phyloP scores from a whole-genome alignment of 108 stramenopile species.

The Mediolabrus comicus region DNA sequence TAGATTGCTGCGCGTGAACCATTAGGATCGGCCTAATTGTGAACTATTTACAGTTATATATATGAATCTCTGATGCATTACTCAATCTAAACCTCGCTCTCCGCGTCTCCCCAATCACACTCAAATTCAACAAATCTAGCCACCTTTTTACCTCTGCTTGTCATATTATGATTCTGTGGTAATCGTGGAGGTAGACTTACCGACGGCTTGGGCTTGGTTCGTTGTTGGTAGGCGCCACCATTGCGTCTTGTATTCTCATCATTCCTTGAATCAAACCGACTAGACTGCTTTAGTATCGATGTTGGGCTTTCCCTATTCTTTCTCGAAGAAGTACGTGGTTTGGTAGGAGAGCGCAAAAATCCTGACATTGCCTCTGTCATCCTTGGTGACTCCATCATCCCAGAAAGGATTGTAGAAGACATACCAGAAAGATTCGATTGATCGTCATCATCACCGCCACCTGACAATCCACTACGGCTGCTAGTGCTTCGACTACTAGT shows the following conservation, averaged over 20 bases:
- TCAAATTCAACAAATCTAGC: background rate
- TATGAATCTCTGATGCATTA: background rate
- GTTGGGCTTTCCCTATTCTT: background rate
- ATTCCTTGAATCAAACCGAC: background rate
- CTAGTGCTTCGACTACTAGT: background rate
- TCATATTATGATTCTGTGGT: no score
- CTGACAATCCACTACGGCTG: background rate
- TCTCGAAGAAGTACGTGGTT: background rate
- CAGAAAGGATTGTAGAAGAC: background rate
- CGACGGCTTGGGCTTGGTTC: background rate
- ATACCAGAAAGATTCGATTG: background rate
- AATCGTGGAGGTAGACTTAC: background rate
- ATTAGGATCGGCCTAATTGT: no score
- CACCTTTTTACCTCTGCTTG: background rate
- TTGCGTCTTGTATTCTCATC: background rate
- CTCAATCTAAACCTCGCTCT: background rate
- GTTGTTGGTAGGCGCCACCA: background rate
- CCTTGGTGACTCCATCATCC: background rate
- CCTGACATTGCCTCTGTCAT: constrained; percentile 25
- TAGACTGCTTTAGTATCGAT: background rate
- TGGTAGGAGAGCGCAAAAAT: constrained; percentile 13
- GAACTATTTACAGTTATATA: no score
- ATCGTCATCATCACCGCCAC: background rate
- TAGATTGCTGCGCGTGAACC: no score
- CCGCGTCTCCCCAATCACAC: background rate